Evolutionary conservation across 805 yeast species (phyloP), one percentile per base, ranked within the genome.

Genomic region (Ogataea dorogensis): DNA sequence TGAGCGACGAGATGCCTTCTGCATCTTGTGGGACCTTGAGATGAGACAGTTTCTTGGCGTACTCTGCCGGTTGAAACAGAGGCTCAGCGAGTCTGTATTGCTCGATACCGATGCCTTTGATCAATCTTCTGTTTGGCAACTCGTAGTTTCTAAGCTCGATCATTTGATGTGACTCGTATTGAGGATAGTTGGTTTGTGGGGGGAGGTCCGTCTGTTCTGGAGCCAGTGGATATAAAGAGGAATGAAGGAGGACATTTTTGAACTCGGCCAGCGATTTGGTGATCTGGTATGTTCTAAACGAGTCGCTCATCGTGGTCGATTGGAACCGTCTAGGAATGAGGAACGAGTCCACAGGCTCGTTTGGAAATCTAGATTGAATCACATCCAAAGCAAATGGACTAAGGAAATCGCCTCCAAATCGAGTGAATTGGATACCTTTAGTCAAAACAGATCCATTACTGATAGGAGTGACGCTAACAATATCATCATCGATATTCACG

Each of bases 371-470:
- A 25, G 62, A 47, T 38, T 65, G 60, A 43, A 70, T 69, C 50
- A 63, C 74, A 33, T 74, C 66, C 46, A 73, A 59, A 2, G 79
- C 65, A 60, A 84, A 86, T 33, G 76, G 68, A 56, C 81, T 84
- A 37, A 85, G 58, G 57, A 82, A 89, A 57, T 88, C 91, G 7
- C 97, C 98, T 3, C 89, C 96, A 55, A 73, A 84, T 49, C 76
- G 78, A 11, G 86, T 74, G 57, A 77, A 82, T 42, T 73, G 65
- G 5, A 77, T 70, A 30, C 86, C 83, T 54, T 81, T 82, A 45
- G 70, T 63, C 35, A 82, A 71, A 33, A 86, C 73, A 11, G 75
- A 71, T 24, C 95, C 96, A 50, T 84, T 88, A 43, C 77, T 63
- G 13, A 86, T 73, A 7, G 95, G 94, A 0, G 93, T 82, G 7